phyloP scores from a whole-genome alignment of 2,329 filamentous ascomycete genomes.

The Curvularia sp. region DNA sequence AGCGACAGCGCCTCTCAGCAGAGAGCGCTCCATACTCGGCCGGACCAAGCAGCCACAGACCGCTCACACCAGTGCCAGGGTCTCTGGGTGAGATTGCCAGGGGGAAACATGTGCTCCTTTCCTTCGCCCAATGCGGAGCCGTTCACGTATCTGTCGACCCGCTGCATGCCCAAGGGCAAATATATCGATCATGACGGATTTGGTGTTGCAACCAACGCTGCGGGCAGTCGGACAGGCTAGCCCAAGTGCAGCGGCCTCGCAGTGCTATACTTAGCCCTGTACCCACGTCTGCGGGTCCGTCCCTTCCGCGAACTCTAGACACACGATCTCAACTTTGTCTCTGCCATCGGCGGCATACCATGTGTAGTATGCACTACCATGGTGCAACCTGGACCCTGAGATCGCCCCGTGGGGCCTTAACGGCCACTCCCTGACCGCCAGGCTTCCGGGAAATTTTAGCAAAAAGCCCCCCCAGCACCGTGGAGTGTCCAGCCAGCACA shows the following conservation, averaged over 20 bases:
- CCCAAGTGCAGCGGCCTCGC: background rate
- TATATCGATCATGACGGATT: background rate
- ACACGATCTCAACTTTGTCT: background rate
- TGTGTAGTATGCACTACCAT: background rate
- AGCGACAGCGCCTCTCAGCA: slow-evolving; percentile 8
- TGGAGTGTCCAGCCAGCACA: background rate
- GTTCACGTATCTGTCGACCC: slow-evolving; percentile 3
- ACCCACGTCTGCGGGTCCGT: background rate
- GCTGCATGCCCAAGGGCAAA: background rate
- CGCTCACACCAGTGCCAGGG: background rate
- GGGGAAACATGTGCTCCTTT: background rate
- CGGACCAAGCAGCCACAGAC: slow-evolving; percentile 2
- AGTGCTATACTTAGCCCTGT: slow-evolving; percentile 5
- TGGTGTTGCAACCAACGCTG: background rate
- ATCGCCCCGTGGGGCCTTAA: background rate
- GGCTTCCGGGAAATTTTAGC: background rate
- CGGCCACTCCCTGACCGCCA: background rate
- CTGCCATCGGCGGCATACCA: background rate
- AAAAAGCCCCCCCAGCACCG: background rate
- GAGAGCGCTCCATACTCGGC: background rate
- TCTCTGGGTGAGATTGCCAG: background rate
- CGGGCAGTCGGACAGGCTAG: background rate
- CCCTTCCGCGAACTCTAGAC: background rate
- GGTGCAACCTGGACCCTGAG: slow-evolving; percentile 1
- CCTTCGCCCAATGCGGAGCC: background rate